Evolutionary conservation across 176 grass and related monocot genomes (phyloP).

Genomic region (Themeda triandra): DNA sequence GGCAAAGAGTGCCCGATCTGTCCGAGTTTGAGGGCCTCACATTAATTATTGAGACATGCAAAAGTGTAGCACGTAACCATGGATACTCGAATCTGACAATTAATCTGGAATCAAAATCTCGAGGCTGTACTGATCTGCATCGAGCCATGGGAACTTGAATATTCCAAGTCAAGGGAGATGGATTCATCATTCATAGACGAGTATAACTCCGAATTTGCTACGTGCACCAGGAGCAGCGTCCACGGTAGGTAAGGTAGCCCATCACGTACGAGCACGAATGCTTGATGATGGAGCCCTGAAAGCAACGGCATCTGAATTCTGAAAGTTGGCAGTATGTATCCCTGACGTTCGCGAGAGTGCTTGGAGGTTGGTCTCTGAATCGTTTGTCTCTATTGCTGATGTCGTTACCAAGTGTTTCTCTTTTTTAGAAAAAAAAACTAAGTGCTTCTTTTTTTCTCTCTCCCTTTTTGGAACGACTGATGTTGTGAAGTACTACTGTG

Average conservation of each 20-base stretch:
- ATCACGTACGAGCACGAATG: neutral
- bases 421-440: too few relatives aligned
- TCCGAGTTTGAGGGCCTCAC: neutral
- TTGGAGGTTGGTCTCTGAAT: neutral
- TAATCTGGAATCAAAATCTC: slow-evolving; percentile 19
- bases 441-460: too few relatives aligned
- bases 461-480: too few relatives aligned
- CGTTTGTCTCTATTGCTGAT: neutral
- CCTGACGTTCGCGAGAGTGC: slow-evolving; percentile 8
- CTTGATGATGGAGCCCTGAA: slow-evolving; percentile 18
- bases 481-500: neutral
- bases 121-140: slow-evolving; percentile 37
- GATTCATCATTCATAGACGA: slow-evolving; percentile 43
- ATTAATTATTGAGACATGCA: slow-evolving; percentile 3
- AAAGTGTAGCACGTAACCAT: slow-evolving; percentile 17
- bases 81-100: slow-evolving; percentile 33
- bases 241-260: neutral
- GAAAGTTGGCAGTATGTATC: neutral
- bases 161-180: slow-evolving; percentile 42
- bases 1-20: neutral
- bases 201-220: slow-evolving; percentile 22
- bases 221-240: slow-evolving; percentile 15
- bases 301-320: neutral
- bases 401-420: neutral
- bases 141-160: slow-evolving; percentile 26